phyloP scores from a whole-genome alignment of 2,329 filamentous ascomycete genomes.

The Colletotrichum graminicola region DNA sequence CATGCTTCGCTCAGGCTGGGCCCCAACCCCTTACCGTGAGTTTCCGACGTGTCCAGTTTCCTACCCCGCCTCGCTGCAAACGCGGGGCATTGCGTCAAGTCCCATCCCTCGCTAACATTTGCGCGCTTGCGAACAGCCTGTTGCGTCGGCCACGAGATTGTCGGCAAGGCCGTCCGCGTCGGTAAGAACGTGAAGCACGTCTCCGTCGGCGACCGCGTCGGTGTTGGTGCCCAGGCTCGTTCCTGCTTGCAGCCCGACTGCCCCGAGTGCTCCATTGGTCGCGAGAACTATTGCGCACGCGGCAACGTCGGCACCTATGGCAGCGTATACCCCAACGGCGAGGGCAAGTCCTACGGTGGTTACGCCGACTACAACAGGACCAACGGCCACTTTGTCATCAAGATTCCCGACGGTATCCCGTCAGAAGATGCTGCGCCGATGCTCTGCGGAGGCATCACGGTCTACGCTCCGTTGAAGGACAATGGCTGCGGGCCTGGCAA shows the following conservation, averaged over 20 bases:
- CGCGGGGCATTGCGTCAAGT: not conserved
- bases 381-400: slow-evolving; percentile 61
- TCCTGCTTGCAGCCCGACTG: slow-evolving; percentile 64
- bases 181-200: slow-evolving; percentile 62
- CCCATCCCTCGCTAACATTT: not conserved
- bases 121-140: slow-evolving; percentile 51
- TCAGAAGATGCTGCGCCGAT: slow-evolving; percentile 68
- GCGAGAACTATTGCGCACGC: slow-evolving; percentile 57
- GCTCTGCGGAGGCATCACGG: slow-evolving; percentile 78
- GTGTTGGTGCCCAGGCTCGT: slow-evolving; percentile 70
- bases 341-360: slow-evolving; percentile 71
- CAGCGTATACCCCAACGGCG: slow-evolving; percentile 61
- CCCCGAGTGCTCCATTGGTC: slow-evolving; percentile 55
- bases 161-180: slow-evolving; percentile 68
- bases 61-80: slow-evolving; percentile 21
- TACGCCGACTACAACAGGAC: slow-evolving; percentile 53
- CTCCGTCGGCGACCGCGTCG: slow-evolving; percentile 72
- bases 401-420: slow-evolving; percentile 57
- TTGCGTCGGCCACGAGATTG: slow-evolving; percentile 75
- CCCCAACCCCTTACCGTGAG: slow-evolving; percentile 55
- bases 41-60: slow-evolving; percentile 3
- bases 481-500: slow-evolving; percentile 76
- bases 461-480: slow-evolving; percentile 72
- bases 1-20: slow-evolving; percentile 68
- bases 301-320: slow-evolving; percentile 66